Percentiles rank a stretch among this genome's conserved stretches.
Evolutionary conservation across 371 early-diverging fungal genomes (phyloP).

Genomic region (Haplosporangium sp.): DNA sequence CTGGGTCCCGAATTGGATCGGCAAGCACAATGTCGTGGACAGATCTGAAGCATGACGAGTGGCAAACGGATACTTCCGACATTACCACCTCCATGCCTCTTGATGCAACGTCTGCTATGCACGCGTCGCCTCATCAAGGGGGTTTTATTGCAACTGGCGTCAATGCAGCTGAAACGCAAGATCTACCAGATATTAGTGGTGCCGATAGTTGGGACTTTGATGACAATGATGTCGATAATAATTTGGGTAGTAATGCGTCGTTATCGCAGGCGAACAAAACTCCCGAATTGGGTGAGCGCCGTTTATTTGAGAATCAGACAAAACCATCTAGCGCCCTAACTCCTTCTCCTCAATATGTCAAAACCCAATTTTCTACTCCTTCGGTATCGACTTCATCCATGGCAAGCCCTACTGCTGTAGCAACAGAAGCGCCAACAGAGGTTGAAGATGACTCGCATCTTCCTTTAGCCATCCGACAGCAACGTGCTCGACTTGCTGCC

Average conservation of each 20-base stretch:
- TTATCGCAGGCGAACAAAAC: not conserved
- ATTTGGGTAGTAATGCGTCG: not conserved
- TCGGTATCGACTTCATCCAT: not conserved
- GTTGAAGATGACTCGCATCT: constrained; percentile 51
- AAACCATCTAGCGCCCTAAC: constrained; percentile 2
- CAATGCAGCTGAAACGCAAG: not conserved
- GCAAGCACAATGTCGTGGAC: constrained; percentile 40
- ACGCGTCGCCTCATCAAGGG: not conserved
- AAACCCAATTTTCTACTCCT: not conserved
- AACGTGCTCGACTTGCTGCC: constrained; percentile 48
- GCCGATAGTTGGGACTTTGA: constrained; percentile 51
- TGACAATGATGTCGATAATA: constrained; percentile 23
- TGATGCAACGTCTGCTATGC: not conserved
- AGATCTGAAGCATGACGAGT: constrained; percentile 29
- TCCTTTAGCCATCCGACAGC: constrained; percentile 49
- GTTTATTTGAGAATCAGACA: not conserved
- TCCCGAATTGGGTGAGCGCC: not conserved
- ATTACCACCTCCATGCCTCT: not conserved
- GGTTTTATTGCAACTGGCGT: not conserved
- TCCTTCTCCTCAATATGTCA: constrained; percentile 13
- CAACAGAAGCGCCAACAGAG: not conserved
- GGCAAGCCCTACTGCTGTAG: not conserved
- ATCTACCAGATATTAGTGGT: constrained; percentile 40
- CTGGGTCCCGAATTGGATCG: constrained; percentile 7
- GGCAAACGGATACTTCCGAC: constrained; percentile 6